Percentiles rank a stretch among this genome's conserved stretches.
Evolutionary conservation across 441 rosid genomes (phyloP).

Genomic region (Gossypium lobatum): DNA sequence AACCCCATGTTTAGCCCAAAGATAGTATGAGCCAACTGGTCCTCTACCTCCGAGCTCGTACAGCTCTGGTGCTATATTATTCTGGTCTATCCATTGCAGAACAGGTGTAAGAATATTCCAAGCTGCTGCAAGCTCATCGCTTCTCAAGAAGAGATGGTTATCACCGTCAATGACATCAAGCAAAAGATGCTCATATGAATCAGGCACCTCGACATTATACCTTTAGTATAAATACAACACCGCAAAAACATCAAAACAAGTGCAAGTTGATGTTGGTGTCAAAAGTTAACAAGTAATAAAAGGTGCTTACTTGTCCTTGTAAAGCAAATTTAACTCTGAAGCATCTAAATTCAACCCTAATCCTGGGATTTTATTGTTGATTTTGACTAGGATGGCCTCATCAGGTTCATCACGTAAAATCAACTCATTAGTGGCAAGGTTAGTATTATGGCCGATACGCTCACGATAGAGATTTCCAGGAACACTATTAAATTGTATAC

Average conservation of each 20-base stretch:
- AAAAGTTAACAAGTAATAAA: not conserved
- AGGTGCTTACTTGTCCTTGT: conserved; percentile 52
- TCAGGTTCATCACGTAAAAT: conserved; percentile 62
- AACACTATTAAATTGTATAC: conserved; percentile 59
- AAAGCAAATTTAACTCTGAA: conserved; percentile 69
- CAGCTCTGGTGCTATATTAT: conserved; percentile 49
- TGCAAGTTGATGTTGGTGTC: not conserved
- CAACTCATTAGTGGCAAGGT: conserved; percentile 58
- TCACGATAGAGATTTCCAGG: conserved; percentile 68
- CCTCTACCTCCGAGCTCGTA: conserved; percentile 76
- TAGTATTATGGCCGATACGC: conserved; percentile 41
- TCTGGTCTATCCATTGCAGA: conserved; percentile 54
- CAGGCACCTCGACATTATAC: conserved; percentile 67
- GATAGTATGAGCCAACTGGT: conserved; percentile 69
- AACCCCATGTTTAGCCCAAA: conserved; percentile 60
- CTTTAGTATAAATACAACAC: conserved; percentile 23
- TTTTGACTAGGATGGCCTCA: conserved; percentile 66
- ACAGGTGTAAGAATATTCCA: conserved; percentile 60
- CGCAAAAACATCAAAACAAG: not conserved
- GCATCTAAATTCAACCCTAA: conserved; percentile 72
- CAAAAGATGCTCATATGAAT: conserved; percentile 69
- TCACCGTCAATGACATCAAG: conserved; percentile 81
- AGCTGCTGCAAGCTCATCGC: conserved; percentile 71
- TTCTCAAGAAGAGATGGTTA: conserved; percentile 74
- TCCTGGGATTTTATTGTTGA: conserved; percentile 78